Evolutionary conservation across 768 basidiomycete species (phyloP), one percentile per base, ranked within the genome.

Genomic region (Crepidotus variabilis): DNA sequence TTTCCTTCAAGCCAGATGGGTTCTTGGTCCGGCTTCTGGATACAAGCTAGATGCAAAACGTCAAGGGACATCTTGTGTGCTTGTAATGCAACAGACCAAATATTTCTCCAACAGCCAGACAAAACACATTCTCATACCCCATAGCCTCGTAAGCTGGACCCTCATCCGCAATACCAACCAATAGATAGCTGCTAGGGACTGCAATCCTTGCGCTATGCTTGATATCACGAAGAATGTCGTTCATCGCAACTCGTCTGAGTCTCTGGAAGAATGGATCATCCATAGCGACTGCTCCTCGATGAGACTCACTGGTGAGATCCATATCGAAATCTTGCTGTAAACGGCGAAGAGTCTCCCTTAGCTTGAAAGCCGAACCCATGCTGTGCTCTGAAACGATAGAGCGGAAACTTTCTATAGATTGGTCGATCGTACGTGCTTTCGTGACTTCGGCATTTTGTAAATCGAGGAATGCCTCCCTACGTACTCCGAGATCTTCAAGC

Each of bases 81-180:
- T 47, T 33, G 2, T 24, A 47, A 43, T 18, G 6, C 32, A 34
- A 64, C 77, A 47, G 60, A 88, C 90, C 89, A 58, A 83, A 92
- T 2, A 93, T 85, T 59, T 87, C 72, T 1, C 80, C 82, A 57
- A 78, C 76, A 5, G 69, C 67, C 13, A 92, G 70, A 33, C 65
- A 72, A 64, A 75, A 86, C 1, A 88, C 79, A 58, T 87, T 77
- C 35, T 78, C 63, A 52, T 70, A 64, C 1, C 85, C 85, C n/a
- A 67, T 71, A 7, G 66, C 59, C 45, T 65, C 66, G 59, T 90
- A 89, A 0, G 85, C 82, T 0, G 85, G 83, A 0, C 90, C 90
- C 69, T 93, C 90, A 62, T 94, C 92, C 2, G 90, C 87, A 8
- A 94, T 80, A 0, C 93, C 92, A 10, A 92, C 88, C 0, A 94